Base-by-base conservation (phyloP, 371 early-diverging fungal genomes). In the Dinochytrium kinnereticum region DNA sequence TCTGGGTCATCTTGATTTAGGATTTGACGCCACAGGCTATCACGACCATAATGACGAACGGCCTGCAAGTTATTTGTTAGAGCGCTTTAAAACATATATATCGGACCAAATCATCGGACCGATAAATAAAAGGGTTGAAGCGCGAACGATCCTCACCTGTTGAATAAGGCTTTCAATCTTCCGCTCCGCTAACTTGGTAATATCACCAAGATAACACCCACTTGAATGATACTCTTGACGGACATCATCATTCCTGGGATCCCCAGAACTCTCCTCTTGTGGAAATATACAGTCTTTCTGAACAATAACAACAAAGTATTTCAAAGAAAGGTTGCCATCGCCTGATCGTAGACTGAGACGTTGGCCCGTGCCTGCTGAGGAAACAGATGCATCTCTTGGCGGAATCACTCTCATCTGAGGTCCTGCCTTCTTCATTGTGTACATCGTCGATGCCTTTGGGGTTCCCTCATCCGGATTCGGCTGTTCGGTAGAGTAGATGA, bases 131-230 rank as follows among this genome's bases (percentile, higher is more conserved):
- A 10, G 34, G n/a, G n/a, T n/a, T n/a, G n/a, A n/a, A n/a, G n/a
- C n/a, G n/a, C n/a, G n/a, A n/a, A n/a, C n/a, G 59, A 33, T 37
- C 15, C 59, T 10, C 37, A 84, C 84, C 81, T 80, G 76, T 31
- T 83, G 76, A 21, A 85, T 59, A 21, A 85, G 59, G 7, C 64
- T 50, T 2, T 80, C 76, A 28, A 85, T 79, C 36, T 65, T 59
- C 28, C 71, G 61, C 59, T 78, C 81, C 13, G 81, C 81, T 61
- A 75, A 69, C 44, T 78, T 77, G 15, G 76, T 78, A 33, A 85
- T 74, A 68, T 85, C 86, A 26, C 73, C 74, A 49, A 85, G 50
- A 65, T 85, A 85, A 69, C 82, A 83, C 1, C 82, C 84, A 21
- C 74, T 77, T 0, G 71, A 64, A 7, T 83, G 51, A 71, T 85